phyloP scores from a whole-genome alignment of 1,284 basidiomycete genomes.

The Hemileccinum hortonii region DNA sequence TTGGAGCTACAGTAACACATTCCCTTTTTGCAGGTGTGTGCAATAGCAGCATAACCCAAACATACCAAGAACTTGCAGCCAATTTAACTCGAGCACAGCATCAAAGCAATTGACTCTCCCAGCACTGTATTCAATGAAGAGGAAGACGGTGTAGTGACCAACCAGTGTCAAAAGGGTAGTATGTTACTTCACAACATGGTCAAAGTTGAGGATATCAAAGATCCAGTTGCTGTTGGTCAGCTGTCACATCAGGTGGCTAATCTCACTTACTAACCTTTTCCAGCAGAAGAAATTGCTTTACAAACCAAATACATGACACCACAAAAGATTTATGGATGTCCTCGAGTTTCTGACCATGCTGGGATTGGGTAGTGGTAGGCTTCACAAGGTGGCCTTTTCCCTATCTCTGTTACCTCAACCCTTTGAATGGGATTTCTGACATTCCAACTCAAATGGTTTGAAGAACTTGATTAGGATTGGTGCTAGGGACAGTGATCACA shows the following conservation, averaged over 20 bases:
- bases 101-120: slow-evolving; percentile 93
- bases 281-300: slow-evolving; percentile 82
- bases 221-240: slow-evolving; percentile 86
- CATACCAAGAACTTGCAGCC: slow-evolving; percentile 96
- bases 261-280: background rate
- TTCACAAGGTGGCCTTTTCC: slow-evolving; percentile 62
- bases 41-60: slow-evolving; percentile 93
- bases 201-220: slow-evolving; percentile 89
- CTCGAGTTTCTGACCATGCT: slow-evolving; percentile 91
- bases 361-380: slow-evolving; percentile 80
- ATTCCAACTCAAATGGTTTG: too few species aligned
- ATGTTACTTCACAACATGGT: slow-evolving; percentile 89
- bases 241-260: background rate
- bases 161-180: slow-evolving; percentile 59
- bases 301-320: slow-evolving; percentile 71
- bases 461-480: too few species aligned
- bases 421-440: background rate
- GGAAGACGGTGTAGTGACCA: slow-evolving; percentile 47
- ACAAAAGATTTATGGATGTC: slow-evolving; percentile 82
- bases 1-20: slow-evolving; percentile 30
- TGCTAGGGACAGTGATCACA: too few species aligned
- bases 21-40: slow-evolving; percentile 63
- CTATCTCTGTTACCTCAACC: background rate
- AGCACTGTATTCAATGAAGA: slow-evolving; percentile 91
- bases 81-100: slow-evolving; percentile 88